Conservation (phyloP, 768 basidiomycete genomes). For the Trametes cingulata region DNA sequence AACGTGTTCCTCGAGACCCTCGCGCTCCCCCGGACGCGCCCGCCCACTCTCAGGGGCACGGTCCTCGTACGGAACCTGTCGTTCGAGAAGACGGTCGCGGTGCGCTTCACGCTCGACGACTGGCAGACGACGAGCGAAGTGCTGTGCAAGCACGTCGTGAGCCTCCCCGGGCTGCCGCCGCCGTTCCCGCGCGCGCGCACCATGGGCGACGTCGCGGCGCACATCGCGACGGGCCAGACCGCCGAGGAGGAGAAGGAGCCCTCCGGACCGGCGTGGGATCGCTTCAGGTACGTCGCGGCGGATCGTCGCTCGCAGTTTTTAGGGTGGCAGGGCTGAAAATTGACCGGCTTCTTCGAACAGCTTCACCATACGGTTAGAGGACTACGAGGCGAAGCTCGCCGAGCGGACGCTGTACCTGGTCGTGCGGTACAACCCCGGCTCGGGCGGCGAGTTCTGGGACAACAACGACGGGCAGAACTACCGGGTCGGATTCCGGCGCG, state of each 20-base stretch:
- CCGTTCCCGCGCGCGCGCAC: conserved; percentile 31
- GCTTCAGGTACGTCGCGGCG: conserved; percentile 32
- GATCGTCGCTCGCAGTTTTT: conserved; percentile 3
- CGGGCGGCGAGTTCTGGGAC: conserved; percentile 89
- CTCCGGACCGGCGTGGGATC: conserved; percentile 31
- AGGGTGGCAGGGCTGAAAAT: conserved; percentile 48
- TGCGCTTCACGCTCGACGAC: conserved; percentile 90
- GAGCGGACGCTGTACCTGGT: conserved; percentile 62
- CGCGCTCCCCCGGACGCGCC: conserved; percentile 36
- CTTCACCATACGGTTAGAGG: conserved; percentile 70
- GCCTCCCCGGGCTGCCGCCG: conserved; percentile 40
- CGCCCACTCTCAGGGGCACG: conserved; percentile 62
- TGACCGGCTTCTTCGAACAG: conserved; percentile 41
- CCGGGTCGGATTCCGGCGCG: conserved; percentile 59
- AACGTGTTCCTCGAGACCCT: conserved; percentile 43
- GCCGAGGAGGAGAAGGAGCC: conserved; percentile 18
- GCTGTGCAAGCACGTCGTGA: conserved; percentile 46
- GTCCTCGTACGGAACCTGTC: conserved; percentile 83
- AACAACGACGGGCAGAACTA: conserved; percentile 84
- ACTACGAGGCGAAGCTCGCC: conserved; percentile 54
- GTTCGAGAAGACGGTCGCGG: conserved; percentile 82
- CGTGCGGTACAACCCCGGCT: conserved; percentile 48
- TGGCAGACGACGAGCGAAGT: conserved; percentile 96
- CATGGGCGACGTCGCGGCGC: conserved; percentile 45
- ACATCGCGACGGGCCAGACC: conserved; percentile 31